A percentile compares a stretch with the other conserved stretches of the same genome.
Conservation (phyloP, 345 rosid species). For the Noccaea bulbosa region DNA sequence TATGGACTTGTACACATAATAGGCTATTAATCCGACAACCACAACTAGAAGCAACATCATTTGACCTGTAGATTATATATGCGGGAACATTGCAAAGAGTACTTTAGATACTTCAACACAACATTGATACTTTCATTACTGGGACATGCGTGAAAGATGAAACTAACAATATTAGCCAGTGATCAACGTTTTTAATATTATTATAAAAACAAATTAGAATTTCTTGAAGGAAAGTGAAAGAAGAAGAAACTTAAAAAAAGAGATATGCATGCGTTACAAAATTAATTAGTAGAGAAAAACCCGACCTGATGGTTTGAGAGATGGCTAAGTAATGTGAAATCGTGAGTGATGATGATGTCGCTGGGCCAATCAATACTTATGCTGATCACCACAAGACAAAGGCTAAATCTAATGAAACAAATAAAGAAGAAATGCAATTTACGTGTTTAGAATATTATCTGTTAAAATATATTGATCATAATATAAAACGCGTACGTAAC, state of each 20-base stretch:
- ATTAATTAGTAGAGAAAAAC: background rate
- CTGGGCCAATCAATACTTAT: constrained; percentile 25
- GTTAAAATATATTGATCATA: background rate
- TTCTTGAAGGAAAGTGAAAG: background rate
- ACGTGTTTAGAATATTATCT: background rate
- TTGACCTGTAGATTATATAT: constrained; percentile 16
- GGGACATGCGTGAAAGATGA: background rate
- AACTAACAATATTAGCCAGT: background rate
- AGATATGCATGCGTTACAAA: background rate
- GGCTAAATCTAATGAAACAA: constrained; percentile 15
- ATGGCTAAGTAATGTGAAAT: constrained; percentile 1
- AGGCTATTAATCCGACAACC: constrained; percentile 50
- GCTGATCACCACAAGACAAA: background rate
- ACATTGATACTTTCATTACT: constrained; percentile 1
- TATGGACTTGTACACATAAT: constrained; percentile 52
- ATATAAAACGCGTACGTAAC: background rate
- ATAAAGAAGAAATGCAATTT: background rate
- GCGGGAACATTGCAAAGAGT: background rate
- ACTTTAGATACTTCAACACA: constrained; percentile 12
- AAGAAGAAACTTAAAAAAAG: background rate
- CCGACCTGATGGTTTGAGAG: constrained; percentile 17
- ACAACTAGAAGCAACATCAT: constrained; percentile 47
- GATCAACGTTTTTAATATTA: background rate
- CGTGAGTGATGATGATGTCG: background rate
- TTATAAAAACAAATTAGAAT: too few relatives aligned